Evolutionary conservation across 805 yeast genomes (phyloP), one percentile per base, ranked within the genome.

Genomic region (Suhomyces kilbournensis): DNA sequence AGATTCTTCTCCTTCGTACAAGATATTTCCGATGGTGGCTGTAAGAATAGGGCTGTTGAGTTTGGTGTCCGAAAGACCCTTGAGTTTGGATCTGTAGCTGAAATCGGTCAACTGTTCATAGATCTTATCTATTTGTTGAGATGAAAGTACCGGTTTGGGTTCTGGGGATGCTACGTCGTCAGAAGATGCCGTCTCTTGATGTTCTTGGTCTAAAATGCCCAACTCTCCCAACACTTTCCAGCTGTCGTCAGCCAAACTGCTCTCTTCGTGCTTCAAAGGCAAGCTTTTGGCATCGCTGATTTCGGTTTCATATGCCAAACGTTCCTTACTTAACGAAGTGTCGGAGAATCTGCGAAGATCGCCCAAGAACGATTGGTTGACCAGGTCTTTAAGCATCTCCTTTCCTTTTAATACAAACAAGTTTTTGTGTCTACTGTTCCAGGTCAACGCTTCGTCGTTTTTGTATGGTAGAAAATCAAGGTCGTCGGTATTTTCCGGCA

Each of bases 21-120:
- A 57, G 12, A 76, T 60, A 30, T 68, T 66, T n/a, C 81, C 81
- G 22, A 76, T 63, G 1, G 78, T 68, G 7, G 68, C 63, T 0
- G 76, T 68, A 48, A 75, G 65, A 4, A 70, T 59, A 1, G 75
- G 71, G 7, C 49, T 52, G 42, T 65, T 66, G 28, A 63, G 49
- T 1, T 56, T 47, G 8, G 52, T 47, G 1, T 52, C 58, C 1
- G 51, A 22, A 4, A 66, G 60, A 0, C 76, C 75, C 14, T 44
- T 46, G 22, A 67, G 51, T 1, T 32, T n/a, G 5, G 57, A 32
- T 38, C 65, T 53, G 56, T 66, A 68, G n/a, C 51, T 25, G 44
- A 70, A 69, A 46, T 68, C 67, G 4, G 59, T 55, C 25, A 74
- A 54, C 34, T 63, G 52, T 3, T 50, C 7, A 55, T 66, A 70